Evolutionary conservation across 441 rosid species (phyloP), one percentile per base, ranked within the genome.

Genomic region (Pelargonium citronellum): DNA sequence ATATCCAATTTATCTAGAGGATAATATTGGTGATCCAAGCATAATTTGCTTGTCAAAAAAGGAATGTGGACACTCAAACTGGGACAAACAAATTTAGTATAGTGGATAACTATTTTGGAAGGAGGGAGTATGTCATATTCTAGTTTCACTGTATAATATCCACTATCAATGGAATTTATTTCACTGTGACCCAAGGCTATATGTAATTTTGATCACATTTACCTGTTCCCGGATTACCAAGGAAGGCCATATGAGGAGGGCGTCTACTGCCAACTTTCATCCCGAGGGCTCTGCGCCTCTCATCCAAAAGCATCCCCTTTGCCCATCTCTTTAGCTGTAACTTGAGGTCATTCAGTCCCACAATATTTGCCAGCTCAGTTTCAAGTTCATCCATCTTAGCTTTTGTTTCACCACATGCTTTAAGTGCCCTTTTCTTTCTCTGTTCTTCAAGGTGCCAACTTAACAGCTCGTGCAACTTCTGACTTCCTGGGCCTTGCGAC

Each of bases 221-320:
- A 94, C 99, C 97, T 83, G 99, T 95, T 71, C 97, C 96, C 60
- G 99, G 99, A 71, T 90, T 95, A 46, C 96, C 97, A 75, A 95
- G 87, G 76, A 95, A 95, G n/a, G 99, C 97, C 99, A 95, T 95
- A 76, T 95, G 97, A 3, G 97, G 97, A 77, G 96, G 96, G 72
- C 89, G 86, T 79, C 97, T 85, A 47, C 75, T 62, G 1, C 92
- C 99, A 77, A 91, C 85, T 81, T 89, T 90, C 64, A 95, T 72
- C n/a, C 97, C 97, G 67, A 95, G 90, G 67, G 97, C 91, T 73
- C 83, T 84, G 41, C 99, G 90, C 82, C 89, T 89, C 82, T 95
- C 99, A 85, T 91, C 97, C 83, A 95, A 83, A 80, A 95, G 90
- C 97, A 91, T 87, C 73, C 97, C 97, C 85, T 89, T 95, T 0